A percentile compares a stretch with the other conserved stretches of the same genome.
These are phyloP conservation scores for Avicennia marina DNA, from an alignment of 257 asterid species.

Conservation along the genomic window DNA sequence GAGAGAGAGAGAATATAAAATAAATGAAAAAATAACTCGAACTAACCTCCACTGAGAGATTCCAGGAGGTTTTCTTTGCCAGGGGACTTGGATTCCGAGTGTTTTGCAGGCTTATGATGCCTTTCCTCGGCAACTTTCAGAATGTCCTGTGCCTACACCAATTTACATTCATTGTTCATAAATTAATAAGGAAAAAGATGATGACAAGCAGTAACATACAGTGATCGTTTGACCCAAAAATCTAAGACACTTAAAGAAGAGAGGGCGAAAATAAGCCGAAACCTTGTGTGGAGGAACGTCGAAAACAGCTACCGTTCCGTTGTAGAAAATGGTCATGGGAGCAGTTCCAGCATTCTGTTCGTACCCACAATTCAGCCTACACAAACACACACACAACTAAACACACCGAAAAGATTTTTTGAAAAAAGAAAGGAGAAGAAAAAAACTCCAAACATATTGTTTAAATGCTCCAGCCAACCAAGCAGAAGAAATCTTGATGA, in stretches of 20 bases:
- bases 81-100: slow-evolving; percentile 1
- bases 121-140: slow-evolving; percentile 23
- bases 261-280: neutral
- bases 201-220: no score
- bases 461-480: neutral
- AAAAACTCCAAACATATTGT: neutral
- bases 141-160: slow-evolving; percentile 28
- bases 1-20: neutral
- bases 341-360: slow-evolving; percentile 14
- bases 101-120: slow-evolving; percentile 5
- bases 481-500: neutral
- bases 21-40: neutral
- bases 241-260: neutral
- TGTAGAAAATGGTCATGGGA: slow-evolving; percentile 44
- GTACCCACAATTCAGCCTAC: slow-evolving; percentile 3
- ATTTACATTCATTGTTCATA: neutral
- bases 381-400: neutral
- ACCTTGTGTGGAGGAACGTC: slow-evolving; percentile 36
- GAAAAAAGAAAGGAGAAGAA: no score
- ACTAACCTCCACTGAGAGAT: slow-evolving; percentile 23
- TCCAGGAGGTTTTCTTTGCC: slow-evolving; percentile 16
- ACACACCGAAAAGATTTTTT: neutral
- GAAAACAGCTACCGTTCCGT: slow-evolving; percentile 31
- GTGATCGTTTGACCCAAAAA: no score
- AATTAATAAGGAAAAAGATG: no score